These are phyloP conservation scores for Pseudocercospora ulei DNA, from an alignment of 2,329 filamentous ascomycete species.

Conservation along the genomic window DNA sequence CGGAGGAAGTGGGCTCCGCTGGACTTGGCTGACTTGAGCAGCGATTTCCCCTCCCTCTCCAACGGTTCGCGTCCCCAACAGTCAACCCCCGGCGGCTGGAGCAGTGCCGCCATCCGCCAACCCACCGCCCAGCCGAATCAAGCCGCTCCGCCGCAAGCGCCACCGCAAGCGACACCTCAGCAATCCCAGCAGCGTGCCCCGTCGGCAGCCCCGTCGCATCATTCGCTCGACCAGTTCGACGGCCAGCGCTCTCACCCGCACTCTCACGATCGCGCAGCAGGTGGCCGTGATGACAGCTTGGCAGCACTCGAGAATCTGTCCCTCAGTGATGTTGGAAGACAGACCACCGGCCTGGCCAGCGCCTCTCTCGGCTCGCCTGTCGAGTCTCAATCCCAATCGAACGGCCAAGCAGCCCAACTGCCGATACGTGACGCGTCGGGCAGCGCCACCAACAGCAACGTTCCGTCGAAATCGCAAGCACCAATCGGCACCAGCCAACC, in stretches of 20 bases:
- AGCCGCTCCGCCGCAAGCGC: slow-evolving; percentile 34
- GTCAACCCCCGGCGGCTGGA: slow-evolving; percentile 46
- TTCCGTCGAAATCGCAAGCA: slow-evolving; percentile 22
- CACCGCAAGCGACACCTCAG: slow-evolving; percentile 36
- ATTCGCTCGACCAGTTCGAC: slow-evolving; percentile 49
- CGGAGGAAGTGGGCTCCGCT: not conserved
- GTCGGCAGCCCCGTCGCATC: slow-evolving; percentile 38
- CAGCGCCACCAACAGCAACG: slow-evolving; percentile 5
- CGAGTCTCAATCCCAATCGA: slow-evolving; percentile 19
- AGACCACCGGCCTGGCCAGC: slow-evolving; percentile 23
- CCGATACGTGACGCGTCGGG: slow-evolving; percentile 25
- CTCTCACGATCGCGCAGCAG: slow-evolving; percentile 18
- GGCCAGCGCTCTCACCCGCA: slow-evolving; percentile 41
- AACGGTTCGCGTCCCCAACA: slow-evolving; percentile 49
- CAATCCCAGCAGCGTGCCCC: slow-evolving; percentile 35
- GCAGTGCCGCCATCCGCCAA: slow-evolving; percentile 48
- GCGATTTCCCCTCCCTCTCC: slow-evolving; percentile 55
- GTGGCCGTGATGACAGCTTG: slow-evolving; percentile 51
- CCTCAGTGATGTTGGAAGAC: slow-evolving; percentile 27
- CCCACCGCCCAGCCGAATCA: slow-evolving; percentile 33
- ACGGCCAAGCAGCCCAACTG: slow-evolving; percentile 25
- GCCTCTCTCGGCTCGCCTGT: slow-evolving; percentile 24
- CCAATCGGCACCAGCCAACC: slow-evolving; percentile 23
- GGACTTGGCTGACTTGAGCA: slow-evolving; percentile 33
- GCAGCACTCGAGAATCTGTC: slow-evolving; percentile 49